Percentiles rank a stretch among this genome's conserved stretches.
Evolutionary conservation across 1,284 basidiomycete species (phyloP).

Genomic region (Irpex lacteus): DNA sequence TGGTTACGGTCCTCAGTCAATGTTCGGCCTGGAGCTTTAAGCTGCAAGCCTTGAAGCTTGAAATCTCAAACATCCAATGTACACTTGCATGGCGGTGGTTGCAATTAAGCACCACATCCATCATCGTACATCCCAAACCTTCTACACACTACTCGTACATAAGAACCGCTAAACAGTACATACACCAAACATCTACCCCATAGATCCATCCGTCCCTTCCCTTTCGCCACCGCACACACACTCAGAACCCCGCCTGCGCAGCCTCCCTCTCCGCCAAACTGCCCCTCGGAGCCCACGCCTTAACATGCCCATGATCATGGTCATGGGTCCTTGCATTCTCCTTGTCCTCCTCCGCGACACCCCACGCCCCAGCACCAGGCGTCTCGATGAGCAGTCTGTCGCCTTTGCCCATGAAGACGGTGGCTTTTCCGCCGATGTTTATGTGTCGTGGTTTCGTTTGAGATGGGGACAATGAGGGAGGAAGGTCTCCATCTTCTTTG

Average conservation of each 20-base stretch:
- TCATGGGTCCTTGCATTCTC: slow-evolving; percentile 22
- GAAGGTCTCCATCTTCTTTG: slow-evolving; percentile 65
- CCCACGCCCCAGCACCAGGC: slow-evolving; percentile 94
- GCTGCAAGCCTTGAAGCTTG: too few relatives aligned
- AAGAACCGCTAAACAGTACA: too few relatives aligned
- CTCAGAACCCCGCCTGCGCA: slow-evolving; percentile 61
- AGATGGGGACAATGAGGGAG: slow-evolving; percentile 2
- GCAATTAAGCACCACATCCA: too few relatives aligned
- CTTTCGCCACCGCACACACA: not conserved
- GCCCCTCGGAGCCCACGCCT: slow-evolving; percentile 69
- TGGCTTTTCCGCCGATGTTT: slow-evolving; percentile 92
- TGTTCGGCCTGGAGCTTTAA: too few relatives aligned
- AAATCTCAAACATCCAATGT: too few relatives aligned
- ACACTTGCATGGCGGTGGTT: too few relatives aligned
- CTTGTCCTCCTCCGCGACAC: slow-evolving; percentile 40
- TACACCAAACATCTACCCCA: too few relatives aligned
- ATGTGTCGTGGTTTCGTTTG: slow-evolving; percentile 54
- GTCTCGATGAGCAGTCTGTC: slow-evolving; percentile 84
- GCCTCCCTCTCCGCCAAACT: slow-evolving; percentile 72
- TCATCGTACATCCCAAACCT: too few relatives aligned
- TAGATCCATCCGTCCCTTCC: not conserved
- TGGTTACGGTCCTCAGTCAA: not conserved
- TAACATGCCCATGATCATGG: slow-evolving; percentile 35
- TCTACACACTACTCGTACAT: too few relatives aligned
- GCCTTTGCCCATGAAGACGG: slow-evolving; percentile 83